Conservation (phyloP, 129 eudicot species). For the Helianthus tuberosus region DNA sequence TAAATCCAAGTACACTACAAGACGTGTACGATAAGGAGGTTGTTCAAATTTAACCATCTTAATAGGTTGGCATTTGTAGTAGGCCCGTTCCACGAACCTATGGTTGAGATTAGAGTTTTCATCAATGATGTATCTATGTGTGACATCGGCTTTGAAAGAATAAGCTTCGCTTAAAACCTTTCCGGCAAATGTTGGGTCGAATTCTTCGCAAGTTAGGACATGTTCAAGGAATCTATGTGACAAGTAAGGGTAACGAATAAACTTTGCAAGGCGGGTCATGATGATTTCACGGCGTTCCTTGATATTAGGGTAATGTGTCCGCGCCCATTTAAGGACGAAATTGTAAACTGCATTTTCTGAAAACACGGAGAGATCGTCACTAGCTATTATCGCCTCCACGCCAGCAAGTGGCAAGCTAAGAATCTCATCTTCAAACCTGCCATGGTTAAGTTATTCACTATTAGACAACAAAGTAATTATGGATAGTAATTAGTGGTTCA, state of each 20-base stretch:
- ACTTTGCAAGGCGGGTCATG: conserved; percentile 35
- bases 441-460: background rate
- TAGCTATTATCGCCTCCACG: conserved; percentile 58
- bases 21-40: conserved; percentile 38
- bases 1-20: conserved; percentile 66
- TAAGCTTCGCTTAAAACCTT: conserved; percentile 68
- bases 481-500: too few species aligned
- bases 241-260: conserved; percentile 74
- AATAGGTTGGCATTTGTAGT: conserved; percentile 65
- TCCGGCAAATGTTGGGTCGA: conserved; percentile 48
- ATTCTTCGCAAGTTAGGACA: conserved; percentile 49
- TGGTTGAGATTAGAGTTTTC: conserved; percentile 25
- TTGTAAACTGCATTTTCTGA: conserved; percentile 75
- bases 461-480: too few species aligned
- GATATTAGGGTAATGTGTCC: conserved; percentile 53
- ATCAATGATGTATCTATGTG: conserved; percentile 44
- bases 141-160: conserved; percentile 66
- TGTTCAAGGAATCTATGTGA: conserved; percentile 64
- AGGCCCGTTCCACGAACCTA: conserved; percentile 58
- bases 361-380: conserved; percentile 68
- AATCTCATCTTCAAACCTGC: conserved; percentile 65
- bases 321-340: conserved; percentile 67
- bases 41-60: conserved; percentile 64
- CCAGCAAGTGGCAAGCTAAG: conserved; percentile 68
- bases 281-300: conserved; percentile 68